Evolutionary conservation across 768 basidiomycete species (phyloP).

Genomic region (Leccinum longicurvipes): DNA sequence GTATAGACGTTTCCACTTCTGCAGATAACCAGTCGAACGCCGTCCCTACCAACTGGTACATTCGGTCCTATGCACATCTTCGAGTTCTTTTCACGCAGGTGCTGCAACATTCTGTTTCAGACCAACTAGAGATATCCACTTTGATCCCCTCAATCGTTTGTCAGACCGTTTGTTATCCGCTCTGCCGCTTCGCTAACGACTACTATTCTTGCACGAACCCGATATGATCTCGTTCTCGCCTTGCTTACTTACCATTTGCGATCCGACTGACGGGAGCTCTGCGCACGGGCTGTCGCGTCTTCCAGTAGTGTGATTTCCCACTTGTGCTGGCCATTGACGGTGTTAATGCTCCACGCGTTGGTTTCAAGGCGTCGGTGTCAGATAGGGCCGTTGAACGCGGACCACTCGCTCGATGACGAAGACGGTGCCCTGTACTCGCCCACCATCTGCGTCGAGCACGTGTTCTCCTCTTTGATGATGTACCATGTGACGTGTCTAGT

Average conservation of each 20-base stretch:
- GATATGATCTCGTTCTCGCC: slow-evolving; percentile 1
- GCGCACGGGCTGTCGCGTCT: slow-evolving; percentile 2
- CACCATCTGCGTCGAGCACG: slow-evolving; percentile 5
- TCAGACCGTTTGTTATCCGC: too few species aligned
- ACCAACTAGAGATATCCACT: slow-evolving; percentile 9
- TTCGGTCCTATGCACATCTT: background rate
- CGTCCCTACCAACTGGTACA: background rate
- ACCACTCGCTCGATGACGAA: too few species aligned
- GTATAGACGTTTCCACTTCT: background rate
- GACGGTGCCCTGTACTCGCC: too few species aligned
- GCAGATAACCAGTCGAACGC: background rate
- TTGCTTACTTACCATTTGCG: slow-evolving; percentile 10
- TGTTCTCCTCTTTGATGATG: slow-evolving; percentile 13
- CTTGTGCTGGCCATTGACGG: slow-evolving; percentile 8
- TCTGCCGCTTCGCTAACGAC: background rate
- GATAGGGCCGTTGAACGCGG: background rate
- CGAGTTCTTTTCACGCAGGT: background rate
- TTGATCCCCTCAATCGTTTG: slow-evolving; percentile 8
- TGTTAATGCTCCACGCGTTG: slow-evolving; percentile 6
- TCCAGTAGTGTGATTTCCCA: slow-evolving; percentile 10
- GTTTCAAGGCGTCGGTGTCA: background rate
- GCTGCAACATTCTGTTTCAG: background rate
- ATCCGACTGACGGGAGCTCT: slow-evolving; percentile 9
- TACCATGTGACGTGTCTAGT: background rate
- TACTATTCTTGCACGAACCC: slow-evolving; percentile 9